phyloP scores from a whole-genome alignment of 352 stramenopile genomes.

The Phytophthora crassamura region DNA sequence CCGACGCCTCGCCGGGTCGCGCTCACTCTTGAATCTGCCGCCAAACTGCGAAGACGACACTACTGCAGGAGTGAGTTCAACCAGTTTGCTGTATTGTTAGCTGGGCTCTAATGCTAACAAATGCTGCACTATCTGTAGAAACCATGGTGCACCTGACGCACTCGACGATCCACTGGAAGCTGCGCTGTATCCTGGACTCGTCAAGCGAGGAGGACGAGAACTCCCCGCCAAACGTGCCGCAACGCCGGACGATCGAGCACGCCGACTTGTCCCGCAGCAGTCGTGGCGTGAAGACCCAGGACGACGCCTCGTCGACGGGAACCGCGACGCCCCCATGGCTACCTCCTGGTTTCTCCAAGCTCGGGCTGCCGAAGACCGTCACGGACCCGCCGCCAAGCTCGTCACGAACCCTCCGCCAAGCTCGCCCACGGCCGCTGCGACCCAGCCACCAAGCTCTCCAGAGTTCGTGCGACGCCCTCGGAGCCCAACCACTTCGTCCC shows the following conservation, averaged over 20 bases:
- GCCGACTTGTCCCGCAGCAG: too few species aligned
- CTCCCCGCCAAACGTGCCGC: not conserved
- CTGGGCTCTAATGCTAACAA: not conserved
- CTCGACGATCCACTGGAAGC: not conserved
- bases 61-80: not conserved
- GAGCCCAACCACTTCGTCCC: constrained; percentile 8
- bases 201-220: constrained; percentile 11
- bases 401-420: too few species aligned
- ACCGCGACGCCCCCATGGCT: not conserved
- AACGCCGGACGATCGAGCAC: too few species aligned
- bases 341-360: not conserved
- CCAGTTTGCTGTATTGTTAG: not conserved
- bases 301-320: not conserved
- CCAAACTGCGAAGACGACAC: too few species aligned
- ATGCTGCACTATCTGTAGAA: not conserved
- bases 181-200: not conserved
- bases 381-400: not conserved
- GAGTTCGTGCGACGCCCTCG: too few species aligned
- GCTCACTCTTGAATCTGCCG: not conserved
- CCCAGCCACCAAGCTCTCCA: too few species aligned
- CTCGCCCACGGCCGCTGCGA: too few species aligned
- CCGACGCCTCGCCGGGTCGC: not conserved
- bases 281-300: too few species aligned
- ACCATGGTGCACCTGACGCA: constrained; percentile 6
- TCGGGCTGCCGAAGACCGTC: not conserved